Evolutionary conservation across 768 basidiomycete species (phyloP).

Genomic region (Tricholoma hemisulphureum): DNA sequence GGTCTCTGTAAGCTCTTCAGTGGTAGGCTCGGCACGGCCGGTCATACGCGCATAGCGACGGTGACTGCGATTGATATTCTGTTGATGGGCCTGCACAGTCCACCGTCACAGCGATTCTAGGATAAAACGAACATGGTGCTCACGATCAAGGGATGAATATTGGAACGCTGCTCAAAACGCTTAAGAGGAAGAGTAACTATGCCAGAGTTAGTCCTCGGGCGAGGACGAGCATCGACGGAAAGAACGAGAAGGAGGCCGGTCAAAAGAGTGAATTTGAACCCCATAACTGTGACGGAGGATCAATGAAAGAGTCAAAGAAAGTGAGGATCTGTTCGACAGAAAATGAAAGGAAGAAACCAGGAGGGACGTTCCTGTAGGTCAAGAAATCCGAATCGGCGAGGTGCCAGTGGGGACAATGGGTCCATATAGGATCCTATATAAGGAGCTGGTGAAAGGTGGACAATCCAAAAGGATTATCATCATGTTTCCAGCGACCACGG

Average conservation of each 20-base stretch:
- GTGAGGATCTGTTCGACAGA: constrained; percentile 14
- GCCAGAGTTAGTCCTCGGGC: constrained; percentile 28
- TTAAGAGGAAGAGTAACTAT: constrained; percentile 45
- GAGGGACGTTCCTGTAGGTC: constrained; percentile 28
- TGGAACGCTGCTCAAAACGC: constrained; percentile 32
- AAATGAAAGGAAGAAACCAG: constrained; percentile 23
- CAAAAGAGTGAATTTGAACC: constrained; percentile 54
- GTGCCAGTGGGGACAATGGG: constrained; percentile 21
- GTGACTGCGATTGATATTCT: constrained; percentile 64
- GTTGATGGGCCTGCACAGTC: constrained; percentile 55
- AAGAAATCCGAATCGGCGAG: too few species aligned
- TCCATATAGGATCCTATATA: neutral
- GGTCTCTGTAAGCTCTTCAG: constrained; percentile 44
- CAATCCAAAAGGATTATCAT: too few species aligned
- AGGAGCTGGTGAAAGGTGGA: too few species aligned
- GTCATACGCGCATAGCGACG: constrained; percentile 70
- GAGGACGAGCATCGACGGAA: constrained; percentile 42
- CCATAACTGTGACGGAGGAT: constrained; percentile 43
- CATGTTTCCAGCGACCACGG: too few species aligned
- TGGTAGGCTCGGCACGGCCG: constrained; percentile 51
- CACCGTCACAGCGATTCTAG: neutral
- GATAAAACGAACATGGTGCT: constrained; percentile 13
- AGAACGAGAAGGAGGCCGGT: constrained; percentile 48
- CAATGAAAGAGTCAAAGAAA: constrained; percentile 18
- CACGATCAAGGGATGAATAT: constrained; percentile 39